Evolutionary conservation across 2,329 filamentous ascomycete species (phyloP).

Genomic region (Phaeosphaeriaceae sp.): DNA sequence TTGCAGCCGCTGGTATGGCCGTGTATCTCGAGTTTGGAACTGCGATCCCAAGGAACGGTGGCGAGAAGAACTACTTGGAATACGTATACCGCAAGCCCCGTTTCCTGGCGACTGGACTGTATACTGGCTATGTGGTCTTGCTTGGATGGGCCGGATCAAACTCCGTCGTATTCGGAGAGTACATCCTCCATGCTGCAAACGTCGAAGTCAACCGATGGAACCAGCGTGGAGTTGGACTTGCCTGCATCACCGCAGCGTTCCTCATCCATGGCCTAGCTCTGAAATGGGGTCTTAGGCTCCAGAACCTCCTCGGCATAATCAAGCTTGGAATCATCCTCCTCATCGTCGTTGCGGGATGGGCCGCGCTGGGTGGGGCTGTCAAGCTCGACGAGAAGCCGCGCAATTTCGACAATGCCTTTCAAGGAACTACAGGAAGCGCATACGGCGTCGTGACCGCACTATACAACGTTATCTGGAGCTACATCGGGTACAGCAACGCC

Average conservation of each 20-base stretch:
- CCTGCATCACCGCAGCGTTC: constrained; percentile 70
- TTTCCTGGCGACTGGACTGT: constrained; percentile 68
- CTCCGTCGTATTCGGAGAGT: constrained; percentile 73
- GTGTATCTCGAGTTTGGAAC: constrained; percentile 73
- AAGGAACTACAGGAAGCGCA: constrained; percentile 69
- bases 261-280: constrained; percentile 69
- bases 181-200: constrained; percentile 70
- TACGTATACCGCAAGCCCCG: constrained; percentile 67
- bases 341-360: constrained; percentile 69
- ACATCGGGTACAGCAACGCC: constrained; percentile 72
- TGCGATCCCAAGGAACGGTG: constrained; percentile 68
- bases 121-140: constrained; percentile 66
- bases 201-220: constrained; percentile 71
- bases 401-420: constrained; percentile 70
- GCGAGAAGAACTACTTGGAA: constrained; percentile 73
- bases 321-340: constrained; percentile 72
- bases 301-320: constrained; percentile 70
- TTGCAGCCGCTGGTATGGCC: constrained; percentile 67
- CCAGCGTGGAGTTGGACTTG: constrained; percentile 70
- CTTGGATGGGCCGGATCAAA: constrained; percentile 70
- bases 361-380: constrained; percentile 67
- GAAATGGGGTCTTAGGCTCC: constrained; percentile 71
- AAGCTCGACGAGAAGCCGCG: constrained; percentile 64
- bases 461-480: constrained; percentile 76
- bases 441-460: constrained; percentile 74